phyloP scores from a whole-genome alignment of 768 basidiomycete genomes.

The Boletus rex-veris region DNA sequence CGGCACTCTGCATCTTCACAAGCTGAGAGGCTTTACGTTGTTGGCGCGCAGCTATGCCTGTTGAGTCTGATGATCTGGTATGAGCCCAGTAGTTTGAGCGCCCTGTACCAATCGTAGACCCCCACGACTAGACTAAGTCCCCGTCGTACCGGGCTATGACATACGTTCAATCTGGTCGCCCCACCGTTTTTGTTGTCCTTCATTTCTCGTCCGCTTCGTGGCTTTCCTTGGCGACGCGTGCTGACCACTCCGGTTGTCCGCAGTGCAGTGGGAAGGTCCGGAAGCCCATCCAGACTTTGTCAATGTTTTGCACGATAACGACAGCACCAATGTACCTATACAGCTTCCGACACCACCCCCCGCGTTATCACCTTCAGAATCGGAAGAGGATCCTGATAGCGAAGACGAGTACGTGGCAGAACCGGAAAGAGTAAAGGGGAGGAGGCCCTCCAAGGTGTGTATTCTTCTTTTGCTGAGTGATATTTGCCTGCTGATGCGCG shows the following conservation, averaged over 20 bases:
- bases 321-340: conserved; percentile 15
- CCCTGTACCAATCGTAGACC: conserved; percentile 23
- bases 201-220: conserved; percentile 13
- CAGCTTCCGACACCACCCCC: conserved; percentile 29
- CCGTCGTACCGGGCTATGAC: conserved; percentile 1
- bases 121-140: conserved; percentile 17
- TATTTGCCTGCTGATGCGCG: conserved; percentile 11
- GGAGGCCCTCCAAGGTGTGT: conserved; percentile 45
- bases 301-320: conserved; percentile 18
- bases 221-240: conserved; percentile 17
- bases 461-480: conserved; percentile 6
- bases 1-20: conserved; percentile 28
- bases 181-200: conserved; percentile 2
- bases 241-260: conserved; percentile 29
- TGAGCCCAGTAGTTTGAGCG: conserved; percentile 32
- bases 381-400: conserved; percentile 50
- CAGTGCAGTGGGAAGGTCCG: conserved; percentile 74
- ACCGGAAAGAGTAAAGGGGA: conserved; percentile 29
- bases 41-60: conserved; percentile 33
- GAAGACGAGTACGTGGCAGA: conserved; percentile 73
- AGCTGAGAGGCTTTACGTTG: conserved; percentile 34
- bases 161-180: neutral
- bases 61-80: conserved; percentile 38
- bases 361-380: conserved; percentile 39
- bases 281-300: conserved; percentile 51